Conservation (phyloP, 768 basidiomycete genomes). For the Trametes cubensis region DNA sequence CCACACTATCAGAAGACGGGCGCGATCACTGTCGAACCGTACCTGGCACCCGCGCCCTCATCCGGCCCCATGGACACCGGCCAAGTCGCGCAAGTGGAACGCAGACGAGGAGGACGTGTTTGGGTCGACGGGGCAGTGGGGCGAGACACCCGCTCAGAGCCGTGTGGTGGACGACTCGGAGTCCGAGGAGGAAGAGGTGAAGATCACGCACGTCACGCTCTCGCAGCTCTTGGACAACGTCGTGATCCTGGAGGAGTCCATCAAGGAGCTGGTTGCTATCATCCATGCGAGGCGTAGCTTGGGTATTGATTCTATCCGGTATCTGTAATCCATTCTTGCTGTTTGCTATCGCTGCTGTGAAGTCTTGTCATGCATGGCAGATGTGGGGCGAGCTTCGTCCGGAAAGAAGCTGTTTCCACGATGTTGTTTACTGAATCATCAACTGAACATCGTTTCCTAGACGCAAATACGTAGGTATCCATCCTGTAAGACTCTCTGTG, state of each 20-base stretch:
- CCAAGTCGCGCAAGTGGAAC: slow-evolving; percentile 53
- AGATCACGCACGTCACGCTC: slow-evolving; percentile 60
- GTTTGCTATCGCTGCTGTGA: background rate
- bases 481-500: no score
- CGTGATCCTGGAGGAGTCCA: slow-evolving; percentile 91
- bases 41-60: slow-evolving; percentile 59
- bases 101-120: slow-evolving; percentile 76
- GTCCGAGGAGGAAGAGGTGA: slow-evolving; percentile 34
- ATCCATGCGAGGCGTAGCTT: slow-evolving; percentile 81
- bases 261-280: slow-evolving; percentile 89
- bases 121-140: slow-evolving; percentile 48
- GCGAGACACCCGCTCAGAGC: slow-evolving; percentile 37
- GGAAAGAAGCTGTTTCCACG: no score
- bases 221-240: slow-evolving; percentile 91
- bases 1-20: slow-evolving; percentile 82
- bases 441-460: no score
- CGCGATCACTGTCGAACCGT: slow-evolving; percentile 70
- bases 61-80: slow-evolving; percentile 68
- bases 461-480: no score
- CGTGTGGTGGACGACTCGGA: slow-evolving; percentile 35
- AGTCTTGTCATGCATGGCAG: no score
- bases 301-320: slow-evolving; percentile 82
- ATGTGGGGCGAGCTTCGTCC: no score
- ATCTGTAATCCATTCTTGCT: slow-evolving; percentile 47
- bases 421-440: no score